These are phyloP conservation scores for Prorocentrum cordatum DNA, from an alignment of 169 alveolate species.

Conservation along the genomic window DNA sequence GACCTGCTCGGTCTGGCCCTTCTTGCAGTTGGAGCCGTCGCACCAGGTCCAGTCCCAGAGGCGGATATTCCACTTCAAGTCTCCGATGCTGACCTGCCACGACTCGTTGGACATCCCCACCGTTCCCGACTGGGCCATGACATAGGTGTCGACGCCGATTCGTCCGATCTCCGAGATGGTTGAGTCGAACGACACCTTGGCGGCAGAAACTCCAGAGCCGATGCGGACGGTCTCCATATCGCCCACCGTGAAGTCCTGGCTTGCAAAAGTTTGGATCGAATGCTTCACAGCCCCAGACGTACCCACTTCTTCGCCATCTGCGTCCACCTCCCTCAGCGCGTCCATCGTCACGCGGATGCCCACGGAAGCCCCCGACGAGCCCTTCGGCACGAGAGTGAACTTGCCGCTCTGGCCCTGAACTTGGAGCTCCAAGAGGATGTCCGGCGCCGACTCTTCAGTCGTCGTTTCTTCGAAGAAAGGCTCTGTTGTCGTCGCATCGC, in stretches of 20 bases:
- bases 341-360: slow-evolving; percentile 28
- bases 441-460: too few relatives aligned
- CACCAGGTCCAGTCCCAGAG: slow-evolving; percentile 38
- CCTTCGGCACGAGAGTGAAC: slow-evolving; percentile 1
- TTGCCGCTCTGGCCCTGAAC: slow-evolving; percentile 13
- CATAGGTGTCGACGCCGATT: slow-evolving; percentile 1
- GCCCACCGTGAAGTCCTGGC: slow-evolving; percentile 7
- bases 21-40: slow-evolving; percentile 4
- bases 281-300: neutral
- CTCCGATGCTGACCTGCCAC: neutral
- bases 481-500: too few relatives aligned
- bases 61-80: slow-evolving; percentile 18
- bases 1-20: neutral
- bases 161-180: slow-evolving; percentile 3
- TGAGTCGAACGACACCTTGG: slow-evolving; percentile 9
- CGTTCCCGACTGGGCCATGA: neutral
- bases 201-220: neutral
- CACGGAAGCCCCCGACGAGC: neutral
- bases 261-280: neutral
- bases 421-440: slow-evolving; percentile 12
- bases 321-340: neutral
- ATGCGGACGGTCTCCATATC: neutral
- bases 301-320: neutral
- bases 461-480: too few relatives aligned
- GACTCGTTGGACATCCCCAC: slow-evolving; percentile 16